These are phyloP conservation scores for Penicillium crustosum DNA, from an alignment of 2,329 filamentous ascomycete genomes.

Conservation along the genomic window DNA sequence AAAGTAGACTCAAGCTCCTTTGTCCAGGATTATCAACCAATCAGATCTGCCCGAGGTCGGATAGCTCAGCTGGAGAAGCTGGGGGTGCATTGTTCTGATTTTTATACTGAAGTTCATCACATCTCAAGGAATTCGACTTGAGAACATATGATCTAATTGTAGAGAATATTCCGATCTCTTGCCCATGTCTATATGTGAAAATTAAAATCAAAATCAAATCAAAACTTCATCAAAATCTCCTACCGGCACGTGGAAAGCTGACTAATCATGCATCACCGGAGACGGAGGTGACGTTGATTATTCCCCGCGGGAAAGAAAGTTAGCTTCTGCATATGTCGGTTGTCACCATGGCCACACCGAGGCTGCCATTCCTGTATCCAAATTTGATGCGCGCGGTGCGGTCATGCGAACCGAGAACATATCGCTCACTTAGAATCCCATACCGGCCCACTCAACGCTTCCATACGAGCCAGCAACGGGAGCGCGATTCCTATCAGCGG, in stretches of 20 bases:
- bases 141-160: not conserved
- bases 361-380: conserved; percentile 69
- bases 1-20: no score
- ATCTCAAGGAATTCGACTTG: not conserved
- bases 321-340: conserved; percentile 15
- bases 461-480: conserved; percentile 37
- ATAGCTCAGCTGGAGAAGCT: not conserved
- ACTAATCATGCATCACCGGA: not conserved
- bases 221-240: not conserved
- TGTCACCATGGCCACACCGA: conserved; percentile 58
- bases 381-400: conserved; percentile 61
- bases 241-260: not conserved
- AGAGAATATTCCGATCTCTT: no score
- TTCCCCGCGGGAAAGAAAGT: conserved; percentile 23
- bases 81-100: not conserved
- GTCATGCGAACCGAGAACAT: conserved; percentile 48
- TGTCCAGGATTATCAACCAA: not conserved
- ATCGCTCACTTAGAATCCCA: conserved; percentile 44
- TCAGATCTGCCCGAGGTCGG: not conserved
- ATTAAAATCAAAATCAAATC: not conserved
- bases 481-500: conserved; percentile 44
- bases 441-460: conserved; percentile 33
- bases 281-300: conserved; percentile 3
- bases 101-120: not conserved
- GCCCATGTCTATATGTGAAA: not conserved